Evolutionary conservation across 2,329 filamentous ascomycete genomes (phyloP).

Genomic region (Pseudocercospora macadamiae): DNA sequence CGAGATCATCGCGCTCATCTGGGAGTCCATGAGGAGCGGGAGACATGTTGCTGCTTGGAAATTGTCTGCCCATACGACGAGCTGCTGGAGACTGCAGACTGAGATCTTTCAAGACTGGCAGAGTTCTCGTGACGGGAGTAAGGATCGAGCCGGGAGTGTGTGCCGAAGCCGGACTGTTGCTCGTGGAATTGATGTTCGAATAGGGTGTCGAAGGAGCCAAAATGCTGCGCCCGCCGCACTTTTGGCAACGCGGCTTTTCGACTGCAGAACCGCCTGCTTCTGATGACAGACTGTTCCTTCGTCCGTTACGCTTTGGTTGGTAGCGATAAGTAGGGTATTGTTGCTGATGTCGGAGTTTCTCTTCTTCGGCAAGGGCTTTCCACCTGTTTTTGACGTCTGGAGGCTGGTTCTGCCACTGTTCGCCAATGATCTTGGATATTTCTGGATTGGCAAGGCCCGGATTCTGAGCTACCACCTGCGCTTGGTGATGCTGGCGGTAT

Average conservation of each 20-base stretch:
- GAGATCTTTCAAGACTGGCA: slow-evolving; percentile 40
- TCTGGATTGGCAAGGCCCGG: slow-evolving; percentile 93
- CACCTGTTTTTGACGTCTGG: slow-evolving; percentile 78
- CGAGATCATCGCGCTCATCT: slow-evolving; percentile 45
- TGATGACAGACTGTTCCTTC: slow-evolving; percentile 44
- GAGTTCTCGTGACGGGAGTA: slow-evolving; percentile 41
- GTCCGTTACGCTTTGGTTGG: slow-evolving; percentile 68
- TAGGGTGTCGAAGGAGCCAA: slow-evolving; percentile 64
- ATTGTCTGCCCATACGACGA: slow-evolving; percentile 29
- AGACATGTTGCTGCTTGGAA: slow-evolving; percentile 37
- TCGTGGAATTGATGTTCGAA: slow-evolving; percentile 25
- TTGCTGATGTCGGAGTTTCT: slow-evolving; percentile 84
- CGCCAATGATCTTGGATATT: slow-evolving; percentile 95
- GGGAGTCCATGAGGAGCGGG: slow-evolving; percentile 30
- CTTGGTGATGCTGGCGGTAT: slow-evolving; percentile 91
- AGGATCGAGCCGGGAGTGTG: slow-evolving; percentile 35
- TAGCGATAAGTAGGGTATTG: slow-evolving; percentile 95
- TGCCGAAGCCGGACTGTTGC: slow-evolving; percentile 34
- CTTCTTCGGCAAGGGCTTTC: slow-evolving; percentile 89
- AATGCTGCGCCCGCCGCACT: slow-evolving; percentile 71
- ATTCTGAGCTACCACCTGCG: slow-evolving; percentile 75
- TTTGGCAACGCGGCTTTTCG: slow-evolving; percentile 62
- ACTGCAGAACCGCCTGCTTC: slow-evolving; percentile 33
- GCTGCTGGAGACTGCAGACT: slow-evolving; percentile 40
- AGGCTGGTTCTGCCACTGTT: slow-evolving; percentile 82